Conservation (phyloP, 2,329 filamentous ascomycete genomes). For the Alternaria sp. region DNA sequence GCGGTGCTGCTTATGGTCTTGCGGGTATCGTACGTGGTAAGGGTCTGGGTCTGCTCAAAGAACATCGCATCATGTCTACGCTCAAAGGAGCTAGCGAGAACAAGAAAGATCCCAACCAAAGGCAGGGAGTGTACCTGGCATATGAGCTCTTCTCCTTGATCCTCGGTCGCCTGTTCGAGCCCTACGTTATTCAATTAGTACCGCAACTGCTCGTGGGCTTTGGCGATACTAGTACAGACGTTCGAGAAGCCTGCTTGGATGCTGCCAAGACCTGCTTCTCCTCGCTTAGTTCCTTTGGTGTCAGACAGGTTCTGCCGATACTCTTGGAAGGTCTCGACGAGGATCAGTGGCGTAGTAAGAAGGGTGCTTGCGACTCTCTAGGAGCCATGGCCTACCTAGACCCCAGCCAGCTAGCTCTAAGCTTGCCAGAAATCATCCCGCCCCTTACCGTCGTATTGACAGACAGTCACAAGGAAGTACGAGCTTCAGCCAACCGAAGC, state of each 20-base stretch:
- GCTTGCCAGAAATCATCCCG: constrained; percentile 95
- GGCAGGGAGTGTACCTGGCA: constrained; percentile 87
- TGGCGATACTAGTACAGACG: constrained; percentile 86
- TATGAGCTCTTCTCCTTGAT: constrained; percentile 90
- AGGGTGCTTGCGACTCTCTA: constrained; percentile 94
- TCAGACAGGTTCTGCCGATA: constrained; percentile 92
- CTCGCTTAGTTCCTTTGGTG: constrained; percentile 91
- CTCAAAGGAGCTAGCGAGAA: constrained; percentile 88
- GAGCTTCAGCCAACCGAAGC: constrained; percentile 90
- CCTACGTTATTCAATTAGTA: constrained; percentile 95
- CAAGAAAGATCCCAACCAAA: constrained; percentile 89
- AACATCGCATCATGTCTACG: constrained; percentile 85
- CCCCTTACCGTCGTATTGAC: constrained; percentile 93
- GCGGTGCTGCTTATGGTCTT: constrained; percentile 93
- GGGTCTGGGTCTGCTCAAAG: constrained; percentile 81
- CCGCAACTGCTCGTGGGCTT: constrained; percentile 90
- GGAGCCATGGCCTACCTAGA: constrained; percentile 99
- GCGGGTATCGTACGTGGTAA: constrained; percentile 90
- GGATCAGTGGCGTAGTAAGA: constrained; percentile 97
- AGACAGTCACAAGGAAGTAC: constrained; percentile 97
- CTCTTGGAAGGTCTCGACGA: constrained; percentile 93
- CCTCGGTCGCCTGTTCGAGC: constrained; percentile 89
- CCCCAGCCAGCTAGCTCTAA: constrained; percentile 90
- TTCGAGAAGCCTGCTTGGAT: constrained; percentile 91
- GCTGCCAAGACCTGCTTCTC: constrained; percentile 95